Evolutionary conservation across 768 basidiomycete species (phyloP), one percentile per base, ranked within the genome.

Genomic region (Boletellus ananiceps): DNA sequence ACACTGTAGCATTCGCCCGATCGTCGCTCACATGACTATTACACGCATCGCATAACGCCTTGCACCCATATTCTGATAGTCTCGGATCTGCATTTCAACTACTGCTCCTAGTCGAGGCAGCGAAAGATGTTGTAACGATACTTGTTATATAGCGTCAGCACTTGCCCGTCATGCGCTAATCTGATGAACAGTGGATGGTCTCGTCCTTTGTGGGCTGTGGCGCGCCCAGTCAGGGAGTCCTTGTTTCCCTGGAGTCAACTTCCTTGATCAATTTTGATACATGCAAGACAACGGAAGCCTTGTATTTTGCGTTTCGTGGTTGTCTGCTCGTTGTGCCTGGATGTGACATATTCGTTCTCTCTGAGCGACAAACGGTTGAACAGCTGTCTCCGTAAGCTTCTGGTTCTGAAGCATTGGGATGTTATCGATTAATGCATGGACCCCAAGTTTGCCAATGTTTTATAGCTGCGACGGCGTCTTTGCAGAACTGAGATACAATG

Each of bases 21-120:
- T 63, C 59, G 9, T 54, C 48, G 23, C 23, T 3, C 63, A 64
- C 44, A 63, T 63, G 14, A 56, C 66, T 16, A 44, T 61, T 16
- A 25, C 16, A 19, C 19, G 19, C 19, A 19, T 19, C 19, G 19
- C 19, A 19, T 19, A 19, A 19, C 19, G 19, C 3, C 19, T 19
- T 19, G 19, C 19, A 19, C 19, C 19, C 19, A 3, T 19, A 19
- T 19, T 19, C 19, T 1, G 3, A 19, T 19, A 19, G 19, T 19
- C 19, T 19, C 19, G 19, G 19, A 19, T 19, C 19, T 19, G 19
- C 19, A 19, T 19, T 3, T 19, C 3, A 19, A 19, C 19, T 19
- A 19, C 19, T 19, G 19, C 19, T 19, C 19, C 19, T 19, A 19
- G 19, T 19, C 19, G 19, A 19, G 19, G 19, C 19, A 19, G 19